These are phyloP conservation scores for Sugiyamaella smithiae DNA, from an alignment of 805 yeast genomes.

Conservation along the genomic window DNA sequence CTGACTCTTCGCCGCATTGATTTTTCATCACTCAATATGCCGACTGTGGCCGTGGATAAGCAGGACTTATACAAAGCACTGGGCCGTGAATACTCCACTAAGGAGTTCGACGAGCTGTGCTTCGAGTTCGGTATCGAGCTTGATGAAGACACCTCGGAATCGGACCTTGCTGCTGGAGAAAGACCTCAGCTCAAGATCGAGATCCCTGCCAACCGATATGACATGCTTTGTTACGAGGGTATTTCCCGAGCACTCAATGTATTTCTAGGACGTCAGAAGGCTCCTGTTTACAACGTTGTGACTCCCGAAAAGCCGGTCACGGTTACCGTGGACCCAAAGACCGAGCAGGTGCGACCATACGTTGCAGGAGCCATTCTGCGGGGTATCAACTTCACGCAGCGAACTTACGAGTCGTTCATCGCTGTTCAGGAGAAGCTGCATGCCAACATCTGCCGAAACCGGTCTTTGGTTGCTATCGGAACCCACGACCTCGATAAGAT, in stretches of 20 bases:
- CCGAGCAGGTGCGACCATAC: constrained; percentile 77
- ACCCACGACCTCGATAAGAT: constrained; percentile 90
- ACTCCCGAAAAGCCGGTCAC: constrained; percentile 59
- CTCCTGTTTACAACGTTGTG: constrained; percentile 66
- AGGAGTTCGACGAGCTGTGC: constrained; percentile 95
- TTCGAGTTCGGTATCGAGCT: constrained; percentile 96
- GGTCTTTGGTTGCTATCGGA: constrained; percentile 97
- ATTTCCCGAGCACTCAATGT: constrained; percentile 93
- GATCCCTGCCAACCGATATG: constrained; percentile 97
- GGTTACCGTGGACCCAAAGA: constrained; percentile 72
- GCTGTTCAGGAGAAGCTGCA: constrained; percentile 95
- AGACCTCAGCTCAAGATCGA: constrained; percentile 97
- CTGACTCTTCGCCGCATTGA: constrained; percentile 5
- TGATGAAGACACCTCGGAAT: constrained; percentile 93
- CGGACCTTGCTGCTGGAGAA: constrained; percentile 82
- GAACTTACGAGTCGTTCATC: constrained; percentile 90
- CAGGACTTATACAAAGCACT: constrained; percentile 82
- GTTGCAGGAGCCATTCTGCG: constrained; percentile 95
- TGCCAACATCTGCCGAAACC: constrained; percentile 91
- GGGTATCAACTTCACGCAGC: constrained; percentile 73
- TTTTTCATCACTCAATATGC: constrained; percentile 53
- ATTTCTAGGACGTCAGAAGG: constrained; percentile 63
- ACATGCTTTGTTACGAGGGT: constrained; percentile 97
- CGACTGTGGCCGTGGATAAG: constrained; percentile 94
- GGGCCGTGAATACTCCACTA: constrained; percentile 61